Base-by-base conservation (phyloP, 1,284 basidiomycete genomes). In the Waitea zeae region DNA sequence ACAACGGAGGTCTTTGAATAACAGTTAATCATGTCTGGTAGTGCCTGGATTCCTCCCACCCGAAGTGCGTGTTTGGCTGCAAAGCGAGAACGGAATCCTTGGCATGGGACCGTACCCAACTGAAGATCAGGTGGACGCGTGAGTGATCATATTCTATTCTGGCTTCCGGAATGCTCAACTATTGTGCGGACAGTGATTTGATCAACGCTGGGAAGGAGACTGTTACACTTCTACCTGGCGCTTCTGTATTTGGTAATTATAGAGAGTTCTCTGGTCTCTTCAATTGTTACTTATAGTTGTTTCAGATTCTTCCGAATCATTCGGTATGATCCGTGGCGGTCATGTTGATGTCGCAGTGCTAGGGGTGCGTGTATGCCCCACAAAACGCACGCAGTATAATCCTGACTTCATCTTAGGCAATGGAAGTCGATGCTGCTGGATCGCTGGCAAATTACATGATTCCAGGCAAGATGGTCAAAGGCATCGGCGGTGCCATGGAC, bases 371-470 rank as follows among this genome's bases (percentile, higher is more conserved):
- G n/a, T n/a, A n/a, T n/a, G n/a, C n/a, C n/a, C n/a, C n/a, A 76
- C 76, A 52, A 42, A 67, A 55, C 37, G n/a, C 19, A 12, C 14
- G 13, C 28, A 20, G 35, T 38, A 26, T 31, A 17, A 27, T 28
- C 14, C 14, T 27, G 14, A 27, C 15, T 17, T 29, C 39, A 82
- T 79, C n/a, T n/a, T n/a, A n/a, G n/a, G 87, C 90, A 2, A 87
- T 96, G 75, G 75, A 95, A 64, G 88, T 95, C 30, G 86, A 84
- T 1, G 74, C 82, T 44, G 74, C 75, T 26, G 90, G 90, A 42
- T 88, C 95, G 49, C 77, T 95, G 39, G 89, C 90, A 33, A 96
- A 95, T 63, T 96, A 84, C 54, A 95, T 93, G 87, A 87, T 95
- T 47, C 88, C 88, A n/a, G 84, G 86, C 19, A 88, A 90, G 57